These are phyloP conservation scores for Pholiota adiposa DNA, from an alignment of 1,284 basidiomycete genomes.

Conservation along the genomic window DNA sequence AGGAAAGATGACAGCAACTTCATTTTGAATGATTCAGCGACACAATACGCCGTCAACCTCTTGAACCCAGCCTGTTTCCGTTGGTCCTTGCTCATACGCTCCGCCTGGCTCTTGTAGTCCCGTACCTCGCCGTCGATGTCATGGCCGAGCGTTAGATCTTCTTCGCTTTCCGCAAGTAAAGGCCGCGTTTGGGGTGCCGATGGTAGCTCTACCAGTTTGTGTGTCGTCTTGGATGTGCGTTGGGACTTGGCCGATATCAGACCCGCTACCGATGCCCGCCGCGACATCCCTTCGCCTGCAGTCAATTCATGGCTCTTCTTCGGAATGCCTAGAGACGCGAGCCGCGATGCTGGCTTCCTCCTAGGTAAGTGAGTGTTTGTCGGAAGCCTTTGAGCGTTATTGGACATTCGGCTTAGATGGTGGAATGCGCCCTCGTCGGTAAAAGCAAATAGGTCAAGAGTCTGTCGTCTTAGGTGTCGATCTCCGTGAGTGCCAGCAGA, in stretches of 20 bases:
- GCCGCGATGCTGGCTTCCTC: slow-evolving; percentile 28
- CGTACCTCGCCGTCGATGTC: slow-evolving; percentile 68
- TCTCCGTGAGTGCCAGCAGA: too few species aligned
- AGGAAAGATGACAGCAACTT: slow-evolving; percentile 83
- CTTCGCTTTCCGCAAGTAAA: slow-evolving; percentile 57
- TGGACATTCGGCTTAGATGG: too few species aligned
- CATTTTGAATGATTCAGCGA: slow-evolving; percentile 83
- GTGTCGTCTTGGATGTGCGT: slow-evolving; percentile 89
- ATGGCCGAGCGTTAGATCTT: slow-evolving; percentile 61
- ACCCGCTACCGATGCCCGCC: slow-evolving; percentile 39
- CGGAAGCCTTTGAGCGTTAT: too few species aligned
- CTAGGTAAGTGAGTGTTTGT: too few species aligned
- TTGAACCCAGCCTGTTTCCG: slow-evolving; percentile 76
- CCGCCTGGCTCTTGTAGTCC: slow-evolving; percentile 78
- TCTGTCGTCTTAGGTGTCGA: too few species aligned
- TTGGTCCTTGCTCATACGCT: slow-evolving; percentile 81
- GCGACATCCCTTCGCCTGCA: slow-evolving; percentile 20
- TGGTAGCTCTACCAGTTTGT: slow-evolving; percentile 90
- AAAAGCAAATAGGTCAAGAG: too few species aligned
- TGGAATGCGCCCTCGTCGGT: too few species aligned
- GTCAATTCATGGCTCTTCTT: slow-evolving; percentile 14
- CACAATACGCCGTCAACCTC: slow-evolving; percentile 85
- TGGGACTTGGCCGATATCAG: slow-evolving; percentile 55
- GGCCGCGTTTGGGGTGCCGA: slow-evolving; percentile 91
- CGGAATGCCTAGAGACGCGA: slow-evolving; percentile 25